phyloP scores from a whole-genome alignment of 257 asterid genomes.

The Solanum tacnaense region DNA sequence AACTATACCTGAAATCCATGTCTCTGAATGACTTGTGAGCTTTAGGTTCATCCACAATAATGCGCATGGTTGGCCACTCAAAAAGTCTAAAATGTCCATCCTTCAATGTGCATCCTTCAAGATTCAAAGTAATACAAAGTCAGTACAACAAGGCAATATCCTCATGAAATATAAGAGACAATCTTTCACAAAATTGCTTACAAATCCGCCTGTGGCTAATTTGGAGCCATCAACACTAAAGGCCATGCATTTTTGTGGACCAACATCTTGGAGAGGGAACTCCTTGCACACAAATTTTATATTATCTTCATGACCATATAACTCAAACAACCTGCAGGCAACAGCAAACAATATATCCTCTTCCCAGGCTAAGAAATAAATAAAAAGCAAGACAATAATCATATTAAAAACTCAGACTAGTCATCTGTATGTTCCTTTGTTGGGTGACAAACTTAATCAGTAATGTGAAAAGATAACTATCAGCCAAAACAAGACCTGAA shows the following conservation, averaged over 20 bases:
- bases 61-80: slow-evolving; percentile 79
- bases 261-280: slow-evolving; percentile 55
- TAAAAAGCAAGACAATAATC: neutral
- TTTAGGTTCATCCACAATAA: slow-evolving; percentile 69
- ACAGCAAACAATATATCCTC: neutral
- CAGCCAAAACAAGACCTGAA: neutral
- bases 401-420: neutral
- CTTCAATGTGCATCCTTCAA: slow-evolving; percentile 65
- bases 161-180: neutral
- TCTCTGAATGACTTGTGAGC: slow-evolving; percentile 97
- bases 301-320: slow-evolving; percentile 45
- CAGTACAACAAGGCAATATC: slow-evolving; percentile 1
- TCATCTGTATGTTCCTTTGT: neutral
- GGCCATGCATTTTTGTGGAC: slow-evolving; percentile 74
- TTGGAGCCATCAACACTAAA: slow-evolving; percentile 90
- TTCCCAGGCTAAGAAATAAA: neutral
- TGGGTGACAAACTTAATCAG: neutral
- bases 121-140: neutral
- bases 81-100: slow-evolving; percentile 86
- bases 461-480: neutral
- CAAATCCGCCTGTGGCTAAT: slow-evolving; percentile 87
- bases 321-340: slow-evolving; percentile 56
- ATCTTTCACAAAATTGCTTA: slow-evolving; percentile 28
- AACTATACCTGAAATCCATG: slow-evolving; percentile 83
- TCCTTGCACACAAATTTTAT: slow-evolving; percentile 45